These are phyloP conservation scores for Phytophthora hibernalis DNA, from an alignment of 352 stramenopile species.

Conservation along the genomic window DNA sequence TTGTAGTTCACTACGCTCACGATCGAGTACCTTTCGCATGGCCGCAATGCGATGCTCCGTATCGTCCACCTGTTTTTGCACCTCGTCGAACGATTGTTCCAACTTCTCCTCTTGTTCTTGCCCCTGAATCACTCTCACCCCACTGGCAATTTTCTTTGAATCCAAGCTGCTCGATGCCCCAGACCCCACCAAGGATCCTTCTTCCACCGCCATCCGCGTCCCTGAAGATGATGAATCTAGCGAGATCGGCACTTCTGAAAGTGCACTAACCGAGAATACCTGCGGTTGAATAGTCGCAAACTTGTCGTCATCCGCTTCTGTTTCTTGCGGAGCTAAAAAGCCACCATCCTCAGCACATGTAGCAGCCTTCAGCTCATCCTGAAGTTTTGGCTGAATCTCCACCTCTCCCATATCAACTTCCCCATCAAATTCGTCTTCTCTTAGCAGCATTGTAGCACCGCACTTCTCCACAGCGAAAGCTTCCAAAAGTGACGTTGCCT, in stretches of 20 bases:
- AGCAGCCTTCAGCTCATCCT: background rate
- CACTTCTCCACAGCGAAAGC: constrained; percentile 39
- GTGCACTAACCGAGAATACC: constrained; percentile 16
- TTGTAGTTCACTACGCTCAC: constrained; percentile 37
- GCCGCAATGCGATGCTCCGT: constrained; percentile 45
- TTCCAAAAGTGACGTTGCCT: constrained; percentile 48
- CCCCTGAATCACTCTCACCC: background rate
- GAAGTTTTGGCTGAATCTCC: background rate
- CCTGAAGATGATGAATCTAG: constrained; percentile 4
- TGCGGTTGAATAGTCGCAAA: constrained; percentile 23
- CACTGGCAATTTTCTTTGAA: background rate
- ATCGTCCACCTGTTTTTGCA: constrained; percentile 44
- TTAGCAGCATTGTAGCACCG: constrained; percentile 16
- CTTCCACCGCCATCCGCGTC: background rate
- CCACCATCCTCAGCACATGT: background rate
- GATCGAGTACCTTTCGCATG: constrained; percentile 52
- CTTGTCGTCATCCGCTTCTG: constrained; percentile 20
- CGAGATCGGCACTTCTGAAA: constrained; percentile 24
- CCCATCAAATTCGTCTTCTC: constrained; percentile 37
- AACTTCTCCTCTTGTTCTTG: constrained; percentile 9
- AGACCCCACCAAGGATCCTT: background rate
- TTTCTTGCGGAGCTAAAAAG: constrained; percentile 19
- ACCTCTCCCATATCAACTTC: constrained; percentile 10
- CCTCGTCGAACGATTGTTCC: constrained; percentile 35
- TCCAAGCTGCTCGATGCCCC: constrained; percentile 12